phyloP scores from a whole-genome alignment of 805 yeast genomes.

The Yarrowia sp. region DNA sequence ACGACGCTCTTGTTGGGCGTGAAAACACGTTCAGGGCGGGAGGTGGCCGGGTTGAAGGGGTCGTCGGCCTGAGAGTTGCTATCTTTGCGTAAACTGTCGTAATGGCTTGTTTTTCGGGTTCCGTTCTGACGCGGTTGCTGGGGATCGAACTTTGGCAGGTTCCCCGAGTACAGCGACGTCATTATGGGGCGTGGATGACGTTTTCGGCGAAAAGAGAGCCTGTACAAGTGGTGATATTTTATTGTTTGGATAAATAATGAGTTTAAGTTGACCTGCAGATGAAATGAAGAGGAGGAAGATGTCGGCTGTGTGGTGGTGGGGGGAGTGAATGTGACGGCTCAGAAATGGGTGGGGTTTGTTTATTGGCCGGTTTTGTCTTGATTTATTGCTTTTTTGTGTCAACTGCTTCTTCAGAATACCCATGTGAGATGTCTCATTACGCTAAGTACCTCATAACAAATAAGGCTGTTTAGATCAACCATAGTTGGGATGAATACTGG shows the following conservation, averaged over 20 bases:
- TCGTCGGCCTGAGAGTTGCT: conserved; percentile 19
- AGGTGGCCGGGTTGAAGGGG: conserved; percentile 6
- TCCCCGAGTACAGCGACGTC: conserved; percentile 33
- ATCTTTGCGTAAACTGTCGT: conserved; percentile 29
- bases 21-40: not conserved
- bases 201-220: too few species aligned
- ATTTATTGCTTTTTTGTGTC: too few species aligned
- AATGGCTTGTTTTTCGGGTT: conserved; percentile 21
- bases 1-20: conserved; percentile 30
- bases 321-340: too few species aligned
- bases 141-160: conserved; percentile 27
- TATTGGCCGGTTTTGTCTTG: too few species aligned
- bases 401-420: too few species aligned
- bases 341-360: too few species aligned
- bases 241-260: conserved; percentile 18
- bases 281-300: too few species aligned
- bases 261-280: conserved; percentile 8
- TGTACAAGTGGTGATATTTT: not conserved
- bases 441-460: too few species aligned
- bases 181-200: not conserved
- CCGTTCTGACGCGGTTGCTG: conserved; percentile 11
- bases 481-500: too few species aligned
- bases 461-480: too few species aligned
- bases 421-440: too few species aligned
- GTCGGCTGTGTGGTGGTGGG: too few species aligned